Percentiles rank a stretch among this genome's conserved stretches.
phyloP scores from a whole-genome alignment of 306 rosid genomes.

The Cucumis hystrix region DNA sequence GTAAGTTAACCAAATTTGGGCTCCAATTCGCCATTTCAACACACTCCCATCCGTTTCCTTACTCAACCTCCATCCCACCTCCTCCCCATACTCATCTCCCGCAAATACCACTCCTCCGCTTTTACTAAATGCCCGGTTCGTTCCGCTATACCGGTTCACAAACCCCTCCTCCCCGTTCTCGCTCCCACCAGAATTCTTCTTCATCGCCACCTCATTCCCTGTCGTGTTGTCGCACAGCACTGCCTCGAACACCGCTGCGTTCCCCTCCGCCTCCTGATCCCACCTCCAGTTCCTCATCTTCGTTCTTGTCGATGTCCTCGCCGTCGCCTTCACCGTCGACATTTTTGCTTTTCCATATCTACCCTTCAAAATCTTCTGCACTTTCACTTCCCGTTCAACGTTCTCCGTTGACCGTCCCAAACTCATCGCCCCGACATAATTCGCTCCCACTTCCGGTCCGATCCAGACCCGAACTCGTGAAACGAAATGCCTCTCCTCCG shows the following conservation, averaged over 20 bases:
- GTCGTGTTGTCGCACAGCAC: conserved; percentile 43
- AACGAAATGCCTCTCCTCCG: conserved; percentile 62
- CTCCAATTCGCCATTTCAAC: conserved; percentile 86
- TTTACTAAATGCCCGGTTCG: conserved; percentile 42
- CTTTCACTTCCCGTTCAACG: conserved; percentile 46
- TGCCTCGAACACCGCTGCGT: conserved; percentile 61
- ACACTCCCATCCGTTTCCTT: conserved; percentile 91
- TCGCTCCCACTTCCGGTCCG: conserved; percentile 80
- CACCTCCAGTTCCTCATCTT: conserved; percentile 55
- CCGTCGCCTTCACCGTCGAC: conserved; percentile 28
- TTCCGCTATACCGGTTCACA: conserved; percentile 23
- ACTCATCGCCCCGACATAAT: conserved; percentile 56
- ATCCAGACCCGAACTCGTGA: conserved; percentile 66
- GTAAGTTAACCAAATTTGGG: conserved; percentile 62
- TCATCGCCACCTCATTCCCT: conserved; percentile 45
- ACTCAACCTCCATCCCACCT: conserved; percentile 58
- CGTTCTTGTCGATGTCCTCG: conserved; percentile 26
- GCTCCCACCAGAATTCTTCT: conserved; percentile 7
- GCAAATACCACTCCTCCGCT: conserved; percentile 59
- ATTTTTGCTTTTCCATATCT: conserved; percentile 22
- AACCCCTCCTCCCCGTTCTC: conserved; percentile 4
- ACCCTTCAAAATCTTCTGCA: conserved; percentile 39
- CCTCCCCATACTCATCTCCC: conserved; percentile 69
- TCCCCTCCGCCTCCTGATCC: conserved; percentile 87
- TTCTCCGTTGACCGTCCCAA: conserved; percentile 66